Conservation (phyloP, 1,284 basidiomycete species). For the Vanrija sp. region DNA sequence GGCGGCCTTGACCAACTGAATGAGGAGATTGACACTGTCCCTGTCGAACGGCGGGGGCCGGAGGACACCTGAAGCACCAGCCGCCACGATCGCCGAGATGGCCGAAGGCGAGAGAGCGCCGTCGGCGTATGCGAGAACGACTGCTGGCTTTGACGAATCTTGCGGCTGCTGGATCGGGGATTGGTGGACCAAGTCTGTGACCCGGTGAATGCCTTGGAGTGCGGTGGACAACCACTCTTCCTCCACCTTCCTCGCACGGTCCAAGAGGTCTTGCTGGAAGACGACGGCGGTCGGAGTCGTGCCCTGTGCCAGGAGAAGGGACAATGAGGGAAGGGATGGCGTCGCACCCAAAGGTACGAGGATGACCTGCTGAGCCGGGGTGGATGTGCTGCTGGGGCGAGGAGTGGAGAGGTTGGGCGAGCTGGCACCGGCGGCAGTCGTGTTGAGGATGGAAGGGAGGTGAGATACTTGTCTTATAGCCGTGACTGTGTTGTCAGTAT, state of each 20-base stretch:
- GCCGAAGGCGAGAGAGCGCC: constrained; percentile 32
- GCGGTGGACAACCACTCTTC: constrained; percentile 44
- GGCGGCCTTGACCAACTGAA: constrained; percentile 31
- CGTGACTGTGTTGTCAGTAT: constrained; percentile 23
- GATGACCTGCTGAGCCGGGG: constrained; percentile 34
- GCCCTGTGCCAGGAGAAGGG: constrained; percentile 39
- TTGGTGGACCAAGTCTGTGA: constrained; percentile 38
- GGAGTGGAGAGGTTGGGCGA: constrained; percentile 8
- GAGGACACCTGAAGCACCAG: constrained; percentile 43
- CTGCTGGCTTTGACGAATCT: constrained; percentile 34
- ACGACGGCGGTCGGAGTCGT: constrained; percentile 47
- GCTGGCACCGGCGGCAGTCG: neutral
- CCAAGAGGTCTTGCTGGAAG: constrained; percentile 48
- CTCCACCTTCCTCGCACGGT: constrained; percentile 40
- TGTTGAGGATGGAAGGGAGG: constrained; percentile 27
- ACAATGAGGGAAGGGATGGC: constrained; percentile 43
- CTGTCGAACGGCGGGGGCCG: constrained; percentile 41
- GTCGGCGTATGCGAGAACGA: constrained; percentile 45
- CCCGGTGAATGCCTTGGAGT: constrained; percentile 23
- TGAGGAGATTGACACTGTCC: constrained; percentile 25
- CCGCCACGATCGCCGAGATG: constrained; percentile 34
- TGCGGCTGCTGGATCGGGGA: constrained; percentile 28
- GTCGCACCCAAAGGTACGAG: constrained; percentile 45
- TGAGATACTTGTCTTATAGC: constrained; percentile 36
- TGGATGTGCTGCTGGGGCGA: constrained; percentile 7